Evolutionary conservation across 257 asterid genomes (phyloP).

Genomic region (Jaltomata sinuosa): DNA sequence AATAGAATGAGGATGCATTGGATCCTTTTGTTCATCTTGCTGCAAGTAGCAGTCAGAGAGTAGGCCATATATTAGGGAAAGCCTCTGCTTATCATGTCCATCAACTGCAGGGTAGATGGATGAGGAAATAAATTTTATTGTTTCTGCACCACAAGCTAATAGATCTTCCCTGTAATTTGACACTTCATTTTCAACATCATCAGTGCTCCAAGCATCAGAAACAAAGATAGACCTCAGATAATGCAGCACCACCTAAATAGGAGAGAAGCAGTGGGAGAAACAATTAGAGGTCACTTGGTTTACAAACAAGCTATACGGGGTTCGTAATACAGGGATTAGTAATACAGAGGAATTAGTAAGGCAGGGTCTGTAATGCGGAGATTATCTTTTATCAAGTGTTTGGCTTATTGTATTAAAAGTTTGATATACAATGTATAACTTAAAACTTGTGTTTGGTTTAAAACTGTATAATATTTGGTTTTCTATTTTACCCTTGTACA

Average conservation of each 20-base stretch:
- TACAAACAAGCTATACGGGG: neutral
- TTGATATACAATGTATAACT: neutral
- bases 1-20: conserved; percentile 16
- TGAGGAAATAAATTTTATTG: conserved; percentile 39
- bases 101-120: conserved; percentile 64
- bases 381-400: neutral
- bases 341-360: neutral
- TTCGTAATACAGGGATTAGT: neutral
- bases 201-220: conserved; percentile 68
- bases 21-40: conserved; percentile 35
- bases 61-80: conserved; percentile 61
- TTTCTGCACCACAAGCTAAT: conserved; percentile 51
- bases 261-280: conserved; percentile 3
- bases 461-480: neutral
- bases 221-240: conserved; percentile 60
- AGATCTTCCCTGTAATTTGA: conserved; percentile 50
- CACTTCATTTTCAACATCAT: conserved; percentile 56
- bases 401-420: neutral
- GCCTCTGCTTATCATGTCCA: conserved; percentile 83
- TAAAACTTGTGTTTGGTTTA: neutral
- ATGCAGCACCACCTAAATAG: conserved; percentile 67
- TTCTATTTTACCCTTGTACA: neutral
- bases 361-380: neutral
- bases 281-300: neutral
- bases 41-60: conserved; percentile 73